These are phyloP conservation scores for Aspergillus oerlinghausenensis DNA, from an alignment of 2,329 filamentous ascomycete genomes.

Conservation along the genomic window DNA sequence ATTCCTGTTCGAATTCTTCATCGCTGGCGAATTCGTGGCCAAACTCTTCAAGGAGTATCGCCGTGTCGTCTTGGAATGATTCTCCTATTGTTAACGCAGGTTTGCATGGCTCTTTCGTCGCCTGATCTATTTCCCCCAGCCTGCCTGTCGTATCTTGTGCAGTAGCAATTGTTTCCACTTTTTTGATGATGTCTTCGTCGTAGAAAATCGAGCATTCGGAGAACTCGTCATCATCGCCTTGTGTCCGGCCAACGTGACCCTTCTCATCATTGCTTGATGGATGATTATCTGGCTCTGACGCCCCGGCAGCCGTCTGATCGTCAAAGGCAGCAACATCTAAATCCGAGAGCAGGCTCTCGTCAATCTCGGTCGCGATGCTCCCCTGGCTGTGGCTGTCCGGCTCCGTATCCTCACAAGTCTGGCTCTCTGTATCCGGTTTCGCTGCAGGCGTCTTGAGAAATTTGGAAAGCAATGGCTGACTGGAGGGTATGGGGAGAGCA, in stretches of 20 bases:
- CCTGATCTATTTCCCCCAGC: not conserved
- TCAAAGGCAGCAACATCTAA: constrained; percentile 19
- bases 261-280: not conserved
- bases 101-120: not conserved
- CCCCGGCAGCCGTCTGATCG: not conserved
- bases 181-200: constrained; percentile 25
- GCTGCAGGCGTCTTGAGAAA: constrained; percentile 23
- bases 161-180: constrained; percentile 15
- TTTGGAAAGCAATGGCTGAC: constrained; percentile 31
- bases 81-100: constrained; percentile 13
- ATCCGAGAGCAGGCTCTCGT: constrained; percentile 1
- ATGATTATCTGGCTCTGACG: constrained; percentile 2
- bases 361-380: constrained; percentile 17
- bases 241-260: not conserved
- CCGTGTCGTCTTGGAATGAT: constrained; percentile 35
- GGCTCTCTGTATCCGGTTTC: constrained; percentile 2
- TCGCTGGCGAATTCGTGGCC: constrained; percentile 16
- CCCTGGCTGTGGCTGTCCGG: constrained; percentile 7
- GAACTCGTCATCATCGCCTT: constrained; percentile 27
- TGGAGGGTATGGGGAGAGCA: constrained; percentile 27
- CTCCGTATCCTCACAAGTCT: constrained; percentile 7
- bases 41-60: constrained; percentile 24
- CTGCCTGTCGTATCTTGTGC: not conserved
- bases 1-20: constrained; percentile 17
- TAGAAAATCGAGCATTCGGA: constrained; percentile 32